Conservation (phyloP, 2,329 filamentous ascomycete species). For the Penicillium sp. region DNA sequence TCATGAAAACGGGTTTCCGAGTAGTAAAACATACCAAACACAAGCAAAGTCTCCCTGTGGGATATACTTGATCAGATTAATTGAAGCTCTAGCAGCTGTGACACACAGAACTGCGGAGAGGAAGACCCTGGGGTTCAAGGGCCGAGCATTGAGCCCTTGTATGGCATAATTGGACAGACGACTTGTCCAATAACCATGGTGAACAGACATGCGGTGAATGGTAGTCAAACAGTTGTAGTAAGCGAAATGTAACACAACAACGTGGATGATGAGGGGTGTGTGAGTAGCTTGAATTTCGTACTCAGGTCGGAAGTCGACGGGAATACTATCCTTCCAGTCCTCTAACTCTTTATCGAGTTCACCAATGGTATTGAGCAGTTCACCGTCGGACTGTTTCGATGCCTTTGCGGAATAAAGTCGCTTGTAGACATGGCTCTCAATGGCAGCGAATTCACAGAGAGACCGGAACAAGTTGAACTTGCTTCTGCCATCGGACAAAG, state of each 20-base stretch:
- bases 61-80: conserved; percentile 92
- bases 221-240: conserved; percentile 99
- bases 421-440: conserved; percentile 94
- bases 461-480: conserved; percentile 94
- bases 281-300: conserved; percentile 93
- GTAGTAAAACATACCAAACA: conserved; percentile 72
- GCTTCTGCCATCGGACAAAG: conserved; percentile 80
- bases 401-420: conserved; percentile 90
- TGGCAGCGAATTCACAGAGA: conserved; percentile 88
- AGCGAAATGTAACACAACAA: conserved; percentile 91
- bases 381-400: conserved; percentile 86
- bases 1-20: neutral
- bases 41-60: conserved; percentile 93
- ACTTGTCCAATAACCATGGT: conserved; percentile 98
- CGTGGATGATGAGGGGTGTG: conserved; percentile 88
- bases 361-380: conserved; percentile 91
- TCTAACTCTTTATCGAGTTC: conserved; percentile 89
- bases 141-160: conserved; percentile 85
- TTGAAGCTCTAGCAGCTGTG: conserved; percentile 86
- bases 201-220: conserved; percentile 97
- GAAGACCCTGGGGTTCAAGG: conserved; percentile 91
- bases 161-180: conserved; percentile 93
- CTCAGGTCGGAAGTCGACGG: conserved; percentile 94
- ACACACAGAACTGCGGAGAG: conserved; percentile 92
- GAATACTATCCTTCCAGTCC: conserved; percentile 94